Evolutionary conservation across 2,329 filamentous ascomycete genomes (phyloP).

Genomic region (Davidsoniella virescens): DNA sequence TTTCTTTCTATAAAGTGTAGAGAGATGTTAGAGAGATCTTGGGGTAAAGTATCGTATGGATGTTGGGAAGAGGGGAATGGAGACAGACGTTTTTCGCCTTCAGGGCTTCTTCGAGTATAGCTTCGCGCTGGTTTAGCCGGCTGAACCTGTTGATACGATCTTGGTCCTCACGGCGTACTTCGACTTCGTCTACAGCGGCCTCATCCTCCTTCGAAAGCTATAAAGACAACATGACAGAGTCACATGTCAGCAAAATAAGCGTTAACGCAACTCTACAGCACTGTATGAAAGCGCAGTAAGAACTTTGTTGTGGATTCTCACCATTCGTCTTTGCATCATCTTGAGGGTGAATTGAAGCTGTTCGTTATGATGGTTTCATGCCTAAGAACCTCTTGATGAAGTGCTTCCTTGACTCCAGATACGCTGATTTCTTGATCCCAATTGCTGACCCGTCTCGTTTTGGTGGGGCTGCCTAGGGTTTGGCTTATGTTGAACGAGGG

Average conservation of each 20-base stretch:
- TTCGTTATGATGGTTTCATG: background rate
- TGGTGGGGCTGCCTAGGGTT: conserved; percentile 1
- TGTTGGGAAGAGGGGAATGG: fast-evolving
- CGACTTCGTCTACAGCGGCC: conserved; percentile 63
- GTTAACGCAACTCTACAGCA: background rate
- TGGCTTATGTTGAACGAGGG: background rate
- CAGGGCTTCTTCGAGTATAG: conserved; percentile 62
- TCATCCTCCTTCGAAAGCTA: conserved; percentile 93
- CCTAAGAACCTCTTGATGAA: too few relatives aligned
- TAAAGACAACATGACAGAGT: background rate
- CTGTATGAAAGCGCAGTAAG: too few relatives aligned
- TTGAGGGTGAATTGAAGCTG: conserved; percentile 19
- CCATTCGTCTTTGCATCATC: conserved; percentile 45
- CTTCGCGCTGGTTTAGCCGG: conserved; percentile 75
- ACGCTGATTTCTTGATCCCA: too few relatives aligned
- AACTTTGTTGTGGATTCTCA: conserved; percentile 20
- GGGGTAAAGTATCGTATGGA: background rate
- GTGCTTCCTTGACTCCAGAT: too few relatives aligned
- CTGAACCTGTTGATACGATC: conserved; percentile 99
- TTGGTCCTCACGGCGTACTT: conserved; percentile 92
- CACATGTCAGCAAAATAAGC: background rate
- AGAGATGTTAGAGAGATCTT: background rate
- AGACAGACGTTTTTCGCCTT: conserved; percentile 60
- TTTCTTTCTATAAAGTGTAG: conserved; percentile 62
- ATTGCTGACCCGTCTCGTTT: background rate